A percentile compares a stretch with the other conserved stretches of the same genome.
phyloP scores from a whole-genome alignment of 768 basidiomycete species.

The Heimioporus sp. region DNA sequence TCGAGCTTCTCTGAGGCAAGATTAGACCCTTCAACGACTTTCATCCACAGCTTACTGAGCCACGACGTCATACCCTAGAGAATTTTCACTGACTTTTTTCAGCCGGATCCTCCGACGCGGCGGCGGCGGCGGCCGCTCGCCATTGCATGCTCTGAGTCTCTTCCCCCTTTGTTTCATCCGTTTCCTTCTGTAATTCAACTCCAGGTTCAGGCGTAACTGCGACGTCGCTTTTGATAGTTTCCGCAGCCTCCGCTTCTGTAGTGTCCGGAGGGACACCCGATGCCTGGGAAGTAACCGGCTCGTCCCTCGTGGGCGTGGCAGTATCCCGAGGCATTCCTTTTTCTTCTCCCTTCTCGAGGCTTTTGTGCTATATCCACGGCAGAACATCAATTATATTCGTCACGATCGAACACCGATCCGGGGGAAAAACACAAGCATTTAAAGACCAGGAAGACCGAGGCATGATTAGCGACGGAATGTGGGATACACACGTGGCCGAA shows the following conservation, averaged over 20 bases:
- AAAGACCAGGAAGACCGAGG: neutral
- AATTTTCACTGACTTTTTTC: constrained; percentile 10
- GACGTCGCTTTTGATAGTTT: neutral
- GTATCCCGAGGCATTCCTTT: neutral
- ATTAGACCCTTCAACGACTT: neutral
- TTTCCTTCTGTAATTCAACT: neutral
- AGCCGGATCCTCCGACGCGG: neutral
- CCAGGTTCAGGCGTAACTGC: neutral
- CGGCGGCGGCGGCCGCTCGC: neutral
- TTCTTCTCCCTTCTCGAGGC: neutral
- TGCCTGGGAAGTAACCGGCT: neutral
- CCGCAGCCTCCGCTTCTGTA: neutral
- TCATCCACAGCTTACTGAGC: neutral
- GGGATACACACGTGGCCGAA: neutral
- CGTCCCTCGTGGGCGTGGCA: neutral
- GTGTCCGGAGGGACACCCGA: neutral
- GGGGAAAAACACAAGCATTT: neutral
- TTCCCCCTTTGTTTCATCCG: neutral
- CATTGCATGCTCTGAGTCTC: neutral
- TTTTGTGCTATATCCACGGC: constrained; percentile 2
- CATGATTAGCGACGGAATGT: neutral
- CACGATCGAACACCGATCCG: neutral
- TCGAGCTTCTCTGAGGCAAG: neutral
- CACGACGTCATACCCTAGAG: neutral
- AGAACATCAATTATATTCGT: constrained; percentile 6